These are phyloP conservation scores for Tetrapyrgos nigripes DNA, from an alignment of 1,284 basidiomycete species.

Conservation along the genomic window DNA sequence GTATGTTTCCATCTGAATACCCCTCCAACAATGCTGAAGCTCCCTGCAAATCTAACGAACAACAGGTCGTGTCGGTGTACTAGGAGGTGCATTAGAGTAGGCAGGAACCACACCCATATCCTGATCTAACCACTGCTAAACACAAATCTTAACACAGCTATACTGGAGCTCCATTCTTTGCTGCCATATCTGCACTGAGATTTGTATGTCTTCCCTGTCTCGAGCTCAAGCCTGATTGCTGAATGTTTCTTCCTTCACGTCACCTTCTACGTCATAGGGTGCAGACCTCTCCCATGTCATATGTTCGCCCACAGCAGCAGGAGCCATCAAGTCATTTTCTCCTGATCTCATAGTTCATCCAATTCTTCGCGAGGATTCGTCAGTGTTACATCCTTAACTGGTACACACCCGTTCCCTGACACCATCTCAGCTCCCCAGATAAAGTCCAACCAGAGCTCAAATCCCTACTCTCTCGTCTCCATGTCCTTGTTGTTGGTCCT, in stretches of 20 bases:
- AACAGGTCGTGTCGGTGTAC: slow-evolving; percentile 87
- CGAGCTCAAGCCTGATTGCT: background rate
- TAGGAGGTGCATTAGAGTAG: slow-evolving; percentile 93
- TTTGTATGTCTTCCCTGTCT: slow-evolving; percentile 58
- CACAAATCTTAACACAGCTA: slow-evolving; percentile 58
- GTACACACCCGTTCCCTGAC: slow-evolving; percentile 5
- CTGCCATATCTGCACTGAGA: slow-evolving; percentile 86
- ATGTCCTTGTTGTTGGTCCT: slow-evolving; percentile 92
- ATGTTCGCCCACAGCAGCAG: slow-evolving; percentile 89
- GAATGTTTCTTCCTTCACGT: background rate
- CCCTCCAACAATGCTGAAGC: slow-evolving; percentile 1
- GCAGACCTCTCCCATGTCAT: slow-evolving; percentile 97
- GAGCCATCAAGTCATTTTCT: slow-evolving; percentile 94
- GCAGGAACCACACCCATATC: slow-evolving; percentile 19
- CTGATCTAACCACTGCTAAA: background rate
- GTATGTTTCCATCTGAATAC: slow-evolving; percentile 42
- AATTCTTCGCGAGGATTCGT: slow-evolving; percentile 73
- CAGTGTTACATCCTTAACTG: slow-evolving; percentile 22
- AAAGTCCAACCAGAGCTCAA: slow-evolving; percentile 66
- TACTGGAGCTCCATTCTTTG: slow-evolving; percentile 96
- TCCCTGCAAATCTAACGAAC: slow-evolving; percentile 15
- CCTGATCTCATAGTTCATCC: slow-evolving; percentile 97
- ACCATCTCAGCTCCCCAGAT: slow-evolving; percentile 46
- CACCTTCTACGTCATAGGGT: slow-evolving; percentile 56
- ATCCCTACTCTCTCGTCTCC: slow-evolving; percentile 82